Base-by-base conservation (phyloP, 768 basidiomycete genomes). In the Russula dissimulans region DNA sequence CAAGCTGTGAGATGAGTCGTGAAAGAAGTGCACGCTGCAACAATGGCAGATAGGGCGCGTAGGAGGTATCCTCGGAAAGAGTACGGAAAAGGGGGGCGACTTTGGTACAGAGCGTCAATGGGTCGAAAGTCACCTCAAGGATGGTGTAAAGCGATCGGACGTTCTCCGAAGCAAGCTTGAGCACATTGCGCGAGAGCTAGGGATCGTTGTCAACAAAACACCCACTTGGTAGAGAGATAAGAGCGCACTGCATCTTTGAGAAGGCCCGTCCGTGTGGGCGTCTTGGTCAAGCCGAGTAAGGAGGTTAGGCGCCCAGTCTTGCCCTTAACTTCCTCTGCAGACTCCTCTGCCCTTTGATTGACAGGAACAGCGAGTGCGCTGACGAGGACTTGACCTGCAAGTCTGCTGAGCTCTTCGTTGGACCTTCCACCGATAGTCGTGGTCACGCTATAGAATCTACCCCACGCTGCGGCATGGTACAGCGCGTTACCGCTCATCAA, bases 391-490 rank as follows among this genome's bases (percentile, higher is more conserved):
- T 94, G 91, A 1, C 89, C 91, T 0, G 95, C 91, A 43, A 95
- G 79, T 63, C 87, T 80, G 60, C 84, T 78, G 68, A 89, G 74
- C 68, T 92, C 91, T 65, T 89, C 88, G n/a, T 85, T 81, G 0
- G 81, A 77, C 71, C 85, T 86, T 18, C 85, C 87, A 18, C 87
- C 86, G 42, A 87, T 84, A 62, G 78, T 81, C 10, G 81, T 84
- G 50, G 87, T 81, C 54, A 90, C 76, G 62, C 82, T 79, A 68
- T 87, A 85, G 71, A 94, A 97, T 57, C 86, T 80, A 47, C 87
- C 84, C 94, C 94, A 97, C 0, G 95, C 93, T 17, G 95, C 93
- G 51, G 95, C 95, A 70, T 98, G 95, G 75, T 93, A 98, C 14
- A 99, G 78, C 4, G 92, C 87, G 67, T 94, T 95, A 15, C 92